These are phyloP conservation scores for Phytophthora agathidicida DNA, from an alignment of 352 stramenopile species.

Conservation along the genomic window DNA sequence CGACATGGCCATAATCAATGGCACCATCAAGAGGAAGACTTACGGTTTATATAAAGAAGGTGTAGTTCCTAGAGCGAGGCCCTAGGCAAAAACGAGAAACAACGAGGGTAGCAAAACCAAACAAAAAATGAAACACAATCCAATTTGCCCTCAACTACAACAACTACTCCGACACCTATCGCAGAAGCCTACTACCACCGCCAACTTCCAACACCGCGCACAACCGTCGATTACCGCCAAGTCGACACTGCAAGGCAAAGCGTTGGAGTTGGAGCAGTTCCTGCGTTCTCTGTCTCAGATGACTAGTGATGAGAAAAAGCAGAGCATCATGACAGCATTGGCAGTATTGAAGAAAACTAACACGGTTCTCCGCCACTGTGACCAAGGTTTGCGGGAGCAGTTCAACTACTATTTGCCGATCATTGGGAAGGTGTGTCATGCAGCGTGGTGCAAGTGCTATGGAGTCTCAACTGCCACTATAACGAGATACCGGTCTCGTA, in stretches of 20 bases:
- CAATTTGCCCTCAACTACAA: too few species aligned
- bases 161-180: too few species aligned
- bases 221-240: too few species aligned
- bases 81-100: too few species aligned
- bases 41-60: too few species aligned
- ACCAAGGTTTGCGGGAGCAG: not conserved
- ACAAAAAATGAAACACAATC: too few species aligned
- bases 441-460: not conserved
- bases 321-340: not conserved
- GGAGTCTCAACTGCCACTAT: not conserved
- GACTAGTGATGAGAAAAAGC: not conserved
- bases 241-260: not conserved
- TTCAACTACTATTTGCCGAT: conserved; percentile 1
- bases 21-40: too few species aligned
- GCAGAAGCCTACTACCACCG: too few species aligned
- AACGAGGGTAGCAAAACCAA: too few species aligned
- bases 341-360: conserved; percentile 9
- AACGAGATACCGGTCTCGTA: not conserved
- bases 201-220: too few species aligned
- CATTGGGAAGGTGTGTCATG: not conserved
- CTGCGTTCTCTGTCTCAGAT: not conserved
- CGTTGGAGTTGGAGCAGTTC: not conserved
- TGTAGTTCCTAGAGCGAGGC: too few species aligned
- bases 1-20: too few species aligned
- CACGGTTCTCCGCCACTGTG: not conserved